A percentile compares a stretch with the other conserved stretches of the same genome.
These are phyloP conservation scores for Beauveria varroae DNA, from an alignment of 2,329 filamentous ascomycete genomes.

Conservation along the genomic window DNA sequence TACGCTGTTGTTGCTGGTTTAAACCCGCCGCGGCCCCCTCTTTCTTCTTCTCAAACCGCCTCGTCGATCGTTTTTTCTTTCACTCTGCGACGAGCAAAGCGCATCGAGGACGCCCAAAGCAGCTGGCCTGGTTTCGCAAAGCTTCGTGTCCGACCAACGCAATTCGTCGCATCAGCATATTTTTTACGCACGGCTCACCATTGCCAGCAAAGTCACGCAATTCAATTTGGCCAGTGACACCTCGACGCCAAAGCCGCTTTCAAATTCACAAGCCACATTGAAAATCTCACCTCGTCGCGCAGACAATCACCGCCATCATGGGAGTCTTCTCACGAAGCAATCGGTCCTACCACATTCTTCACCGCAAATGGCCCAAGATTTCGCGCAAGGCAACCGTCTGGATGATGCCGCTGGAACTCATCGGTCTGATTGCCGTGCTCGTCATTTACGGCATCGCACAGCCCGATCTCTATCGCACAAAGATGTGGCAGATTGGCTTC, in stretches of 20 bases:
- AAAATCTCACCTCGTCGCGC: not conserved
- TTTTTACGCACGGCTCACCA: not conserved
- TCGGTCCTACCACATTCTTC: constrained; percentile 45
- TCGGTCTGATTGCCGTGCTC: constrained; percentile 56
- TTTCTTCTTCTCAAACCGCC: not conserved
- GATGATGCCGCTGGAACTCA: constrained; percentile 60
- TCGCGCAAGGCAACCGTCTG: constrained; percentile 49
- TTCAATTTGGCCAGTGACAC: not conserved
- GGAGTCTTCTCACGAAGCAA: not conserved
- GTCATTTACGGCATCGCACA: constrained; percentile 67
- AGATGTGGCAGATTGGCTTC: constrained; percentile 65
- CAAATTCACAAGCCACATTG: not conserved
- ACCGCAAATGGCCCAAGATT: constrained; percentile 47
- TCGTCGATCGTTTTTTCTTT: not conserved
- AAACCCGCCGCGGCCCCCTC: not conserved
- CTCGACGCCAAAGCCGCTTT: not conserved
- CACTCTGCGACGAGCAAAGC: not conserved
- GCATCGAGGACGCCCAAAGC: not conserved
- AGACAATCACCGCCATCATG: not conserved
- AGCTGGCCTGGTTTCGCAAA: not conserved
- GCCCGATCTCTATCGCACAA: constrained; percentile 63
- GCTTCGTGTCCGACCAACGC: not conserved
- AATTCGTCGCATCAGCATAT: not conserved
- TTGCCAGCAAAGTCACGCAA: not conserved
- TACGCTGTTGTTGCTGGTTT: not conserved